These are phyloP conservation scores for Suillus paluster DNA, from an alignment of 768 basidiomycete species.

Conservation along the genomic window DNA sequence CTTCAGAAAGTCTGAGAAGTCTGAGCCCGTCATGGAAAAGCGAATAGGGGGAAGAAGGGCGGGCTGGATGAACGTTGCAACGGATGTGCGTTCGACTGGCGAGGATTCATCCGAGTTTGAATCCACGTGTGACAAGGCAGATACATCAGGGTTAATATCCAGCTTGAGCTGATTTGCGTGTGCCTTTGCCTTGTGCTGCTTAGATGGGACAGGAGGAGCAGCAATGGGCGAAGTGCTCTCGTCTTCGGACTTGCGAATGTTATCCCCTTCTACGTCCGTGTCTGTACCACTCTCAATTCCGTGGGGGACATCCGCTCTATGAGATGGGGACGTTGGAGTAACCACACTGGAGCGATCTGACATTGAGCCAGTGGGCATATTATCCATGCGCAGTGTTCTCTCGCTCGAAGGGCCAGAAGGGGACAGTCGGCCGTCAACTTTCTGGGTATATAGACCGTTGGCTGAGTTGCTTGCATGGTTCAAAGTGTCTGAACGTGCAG, in stretches of 20 bases:
- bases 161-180: conserved; percentile 37
- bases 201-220: conserved; percentile 52
- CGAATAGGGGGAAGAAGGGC: conserved; percentile 82
- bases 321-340: conserved; percentile 60
- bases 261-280: conserved; percentile 61
- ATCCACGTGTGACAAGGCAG: conserved; percentile 35
- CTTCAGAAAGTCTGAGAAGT: conserved; percentile 77
- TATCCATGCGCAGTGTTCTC: conserved; percentile 22
- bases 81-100: conserved; percentile 67
- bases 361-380: conserved; percentile 20
- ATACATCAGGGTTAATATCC: conserved; percentile 20
- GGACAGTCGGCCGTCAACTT: conserved; percentile 16
- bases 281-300: conserved; percentile 77
- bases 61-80: conserved; percentile 82
- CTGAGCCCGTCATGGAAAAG: conserved; percentile 83
- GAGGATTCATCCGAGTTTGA: conserved; percentile 57
- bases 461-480: conserved; percentile 12
- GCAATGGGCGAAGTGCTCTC: conserved; percentile 23
- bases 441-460: conserved; percentile 8
- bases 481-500: conserved; percentile 38
- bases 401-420: conserved; percentile 12
- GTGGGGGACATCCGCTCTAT: conserved; percentile 71
- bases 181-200: conserved; percentile 35
- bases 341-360: conserved; percentile 26
- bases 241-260: conserved; percentile 36